Percentiles rank a stretch among this genome's conserved stretches.
Evolutionary conservation across 108 stramenopile species (phyloP).

Genomic region (Schizochytrium sp.): DNA sequence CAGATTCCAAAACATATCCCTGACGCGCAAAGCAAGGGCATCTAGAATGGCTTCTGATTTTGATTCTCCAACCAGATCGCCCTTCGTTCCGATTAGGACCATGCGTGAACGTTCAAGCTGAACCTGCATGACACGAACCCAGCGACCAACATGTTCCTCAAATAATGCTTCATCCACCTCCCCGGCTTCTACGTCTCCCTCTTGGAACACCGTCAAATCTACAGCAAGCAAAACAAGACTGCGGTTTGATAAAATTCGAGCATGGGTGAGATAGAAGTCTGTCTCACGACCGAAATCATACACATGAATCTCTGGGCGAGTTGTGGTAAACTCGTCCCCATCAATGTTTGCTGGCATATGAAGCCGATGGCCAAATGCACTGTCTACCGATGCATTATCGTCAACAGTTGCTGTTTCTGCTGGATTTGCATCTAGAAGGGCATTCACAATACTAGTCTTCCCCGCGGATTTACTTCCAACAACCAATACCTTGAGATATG

Average conservation of each 20-base stretch:
- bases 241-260: background rate
- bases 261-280: slow-evolving; percentile 20
- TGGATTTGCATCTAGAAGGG: background rate
- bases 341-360: background rate
- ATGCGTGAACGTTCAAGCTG: slow-evolving; percentile 43
- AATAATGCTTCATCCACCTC: background rate
- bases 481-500: slow-evolving; percentile 44
- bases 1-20: background rate
- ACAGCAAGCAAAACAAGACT: slow-evolving; percentile 28
- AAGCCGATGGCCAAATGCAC: too few relatives aligned
- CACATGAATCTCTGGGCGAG: background rate
- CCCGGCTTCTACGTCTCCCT: background rate
- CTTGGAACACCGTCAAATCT: background rate
- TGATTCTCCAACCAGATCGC: background rate
- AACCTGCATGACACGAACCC: slow-evolving; percentile 48
- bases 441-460: slow-evolving; percentile 12
- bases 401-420: background rate
- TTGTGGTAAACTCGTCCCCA: background rate
- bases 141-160: slow-evolving; percentile 9
- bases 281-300: slow-evolving; percentile 39
- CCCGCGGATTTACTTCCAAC: background rate
- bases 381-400: background rate
- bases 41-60: background rate
- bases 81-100: slow-evolving; percentile 26
- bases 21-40: background rate